Percentiles rank a stretch among this genome's conserved stretches.
Evolutionary conservation across 495 filamentous ascomycete genomes (phyloP).

Genomic region (Annulohypoxylon bovei): DNA sequence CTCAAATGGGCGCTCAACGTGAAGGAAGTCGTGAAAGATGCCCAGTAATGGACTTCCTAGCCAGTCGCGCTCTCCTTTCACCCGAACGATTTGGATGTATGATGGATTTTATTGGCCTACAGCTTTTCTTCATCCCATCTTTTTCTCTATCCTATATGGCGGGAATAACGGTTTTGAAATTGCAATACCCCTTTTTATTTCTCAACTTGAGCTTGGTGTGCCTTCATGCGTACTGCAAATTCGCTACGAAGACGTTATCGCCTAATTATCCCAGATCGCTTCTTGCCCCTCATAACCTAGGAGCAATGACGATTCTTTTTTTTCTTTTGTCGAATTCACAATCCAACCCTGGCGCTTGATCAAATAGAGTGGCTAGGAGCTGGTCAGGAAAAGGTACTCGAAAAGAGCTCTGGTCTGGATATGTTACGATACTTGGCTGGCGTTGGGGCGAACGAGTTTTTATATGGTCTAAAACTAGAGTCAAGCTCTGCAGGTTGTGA

Average conservation of each 20-base stretch:
- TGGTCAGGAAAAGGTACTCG: conserved; percentile 24
- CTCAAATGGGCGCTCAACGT: conserved; percentile 76
- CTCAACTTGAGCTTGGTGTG: not conserved
- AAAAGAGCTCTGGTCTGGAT: conserved; percentile 31
- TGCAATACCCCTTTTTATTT: conserved; percentile 7
- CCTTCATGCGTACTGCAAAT: not conserved
- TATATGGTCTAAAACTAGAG: conserved; percentile 15
- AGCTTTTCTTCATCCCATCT: not conserved
- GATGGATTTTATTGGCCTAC: not conserved
- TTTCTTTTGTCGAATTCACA: conserved; percentile 10
- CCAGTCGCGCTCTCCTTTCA: not conserved
- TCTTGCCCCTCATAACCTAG: not conserved
- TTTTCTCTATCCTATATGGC: not conserved
- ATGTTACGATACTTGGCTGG: conserved; percentile 35
- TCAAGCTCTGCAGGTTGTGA: not conserved
- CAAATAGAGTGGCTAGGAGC: conserved; percentile 19
- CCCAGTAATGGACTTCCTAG: conserved; percentile 49
- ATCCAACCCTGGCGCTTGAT: conserved; percentile 15
- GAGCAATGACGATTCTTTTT: conserved; percentile 11
- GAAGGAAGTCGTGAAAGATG: conserved; percentile 64
- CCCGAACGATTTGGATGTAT: not conserved
- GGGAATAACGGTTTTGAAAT: conserved; percentile 13
- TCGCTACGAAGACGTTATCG: not conserved
- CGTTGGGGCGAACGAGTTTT: conserved; percentile 24
- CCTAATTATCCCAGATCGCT: not conserved